A percentile compares a stretch with the other conserved stretches of the same genome.
phyloP scores from a whole-genome alignment of 331 rosid genomes.

The Malus hybrid region DNA sequence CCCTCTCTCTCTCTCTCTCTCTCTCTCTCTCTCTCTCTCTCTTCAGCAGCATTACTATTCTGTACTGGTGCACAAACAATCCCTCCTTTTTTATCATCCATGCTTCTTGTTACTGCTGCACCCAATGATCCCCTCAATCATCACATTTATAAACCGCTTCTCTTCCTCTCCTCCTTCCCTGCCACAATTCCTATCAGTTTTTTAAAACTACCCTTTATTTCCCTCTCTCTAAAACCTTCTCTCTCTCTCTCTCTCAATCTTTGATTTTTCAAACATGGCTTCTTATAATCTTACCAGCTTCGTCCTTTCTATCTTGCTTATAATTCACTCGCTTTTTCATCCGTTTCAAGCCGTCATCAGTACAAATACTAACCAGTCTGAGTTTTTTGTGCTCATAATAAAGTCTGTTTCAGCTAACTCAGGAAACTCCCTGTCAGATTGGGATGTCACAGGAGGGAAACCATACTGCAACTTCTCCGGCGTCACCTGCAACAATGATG shows the following conservation, averaged over 20 bases:
- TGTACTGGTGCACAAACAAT: conserved; percentile 15
- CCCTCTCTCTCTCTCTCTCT: background rate
- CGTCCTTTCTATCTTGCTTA: background rate
- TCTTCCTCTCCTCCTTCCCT: conserved; percentile 27
- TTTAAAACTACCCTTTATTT: conserved; percentile 2
- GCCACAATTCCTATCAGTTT: conserved; percentile 16
- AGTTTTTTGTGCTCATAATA: conserved; percentile 42
- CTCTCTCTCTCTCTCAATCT: background rate
- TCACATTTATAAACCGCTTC: conserved; percentile 55
- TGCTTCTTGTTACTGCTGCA: conserved; percentile 23
- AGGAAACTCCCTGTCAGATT: conserved; percentile 35
- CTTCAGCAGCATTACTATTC: background rate
- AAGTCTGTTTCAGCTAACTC: conserved; percentile 41
- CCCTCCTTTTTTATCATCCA: conserved; percentile 34
- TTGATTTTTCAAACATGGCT: background rate
- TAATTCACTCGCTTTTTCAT: conserved; percentile 13
- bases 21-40: background rate
- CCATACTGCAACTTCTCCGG: conserved; percentile 58
- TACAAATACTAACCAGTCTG: conserved; percentile 21
- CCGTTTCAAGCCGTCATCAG: conserved; percentile 12
- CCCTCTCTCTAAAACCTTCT: background rate
- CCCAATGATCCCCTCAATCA: conserved; percentile 40
- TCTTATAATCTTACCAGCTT: background rate
- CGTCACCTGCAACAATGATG: conserved; percentile 44
- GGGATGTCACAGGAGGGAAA: conserved; percentile 29